Evolutionary conservation across 352 stramenopile genomes (phyloP).

Genomic region (Phytopythium kandeliae): DNA sequence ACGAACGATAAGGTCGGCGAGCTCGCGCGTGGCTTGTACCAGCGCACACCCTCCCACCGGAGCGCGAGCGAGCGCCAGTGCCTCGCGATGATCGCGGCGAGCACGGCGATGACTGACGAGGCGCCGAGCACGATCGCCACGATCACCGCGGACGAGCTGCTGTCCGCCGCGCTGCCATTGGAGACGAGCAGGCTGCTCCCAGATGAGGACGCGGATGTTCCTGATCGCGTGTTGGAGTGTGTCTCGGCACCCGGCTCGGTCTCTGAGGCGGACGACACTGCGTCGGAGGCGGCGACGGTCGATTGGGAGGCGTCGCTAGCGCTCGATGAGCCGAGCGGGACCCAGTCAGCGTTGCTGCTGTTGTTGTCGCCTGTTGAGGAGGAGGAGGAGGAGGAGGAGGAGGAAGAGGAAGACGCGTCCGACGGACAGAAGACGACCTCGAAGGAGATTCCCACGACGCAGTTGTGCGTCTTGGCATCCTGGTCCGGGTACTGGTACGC

Average conservation of each 20-base stretch:
- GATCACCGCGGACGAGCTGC: slow-evolving; percentile 3
- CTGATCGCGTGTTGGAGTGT: neutral
- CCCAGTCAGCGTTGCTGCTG: neutral
- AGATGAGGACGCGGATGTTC: neutral
- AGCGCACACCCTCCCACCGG: slow-evolving; percentile 3
- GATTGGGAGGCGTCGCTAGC: neutral
- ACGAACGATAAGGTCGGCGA: slow-evolving; percentile 8
- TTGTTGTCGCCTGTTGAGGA: neutral
- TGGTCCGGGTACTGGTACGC: slow-evolving; percentile 63
- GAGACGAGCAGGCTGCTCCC: neutral
- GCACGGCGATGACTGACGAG: neutral
- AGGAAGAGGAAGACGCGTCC: neutral
- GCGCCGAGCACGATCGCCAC: neutral
- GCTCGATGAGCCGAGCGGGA: neutral
- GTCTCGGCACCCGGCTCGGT: neutral
- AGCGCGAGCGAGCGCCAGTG: slow-evolving; percentile 4
- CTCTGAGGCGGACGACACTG: slow-evolving; percentile 2
- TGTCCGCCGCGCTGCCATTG: neutral
- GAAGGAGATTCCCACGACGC: slow-evolving; percentile 23
- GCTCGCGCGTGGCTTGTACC: slow-evolving; percentile 2
- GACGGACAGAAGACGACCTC: slow-evolving; percentile 44
- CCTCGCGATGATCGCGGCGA: neutral
- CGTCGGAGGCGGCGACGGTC: neutral
- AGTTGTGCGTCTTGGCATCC: slow-evolving; percentile 47
- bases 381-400: neutral